Base-by-base conservation (phyloP, 2,329 filamentous ascomycete genomes). In the Pseudopithomyces chartarum region DNA sequence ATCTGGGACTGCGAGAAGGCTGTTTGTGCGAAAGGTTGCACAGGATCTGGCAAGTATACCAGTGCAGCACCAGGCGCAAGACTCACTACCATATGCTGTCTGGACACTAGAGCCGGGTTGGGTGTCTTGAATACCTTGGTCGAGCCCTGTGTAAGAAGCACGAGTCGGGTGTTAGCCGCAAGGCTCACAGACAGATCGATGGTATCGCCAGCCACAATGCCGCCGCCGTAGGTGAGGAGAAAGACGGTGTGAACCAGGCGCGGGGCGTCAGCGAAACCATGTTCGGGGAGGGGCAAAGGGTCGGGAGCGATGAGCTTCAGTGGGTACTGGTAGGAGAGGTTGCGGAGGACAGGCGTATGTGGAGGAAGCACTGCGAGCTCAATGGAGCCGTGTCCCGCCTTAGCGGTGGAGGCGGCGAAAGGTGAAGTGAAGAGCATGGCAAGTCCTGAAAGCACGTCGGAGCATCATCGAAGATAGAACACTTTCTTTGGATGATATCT, bases 41-140 rank as follows among this genome's bases (percentile, higher is more conserved):
- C 90, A 0, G 95, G 95, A 73, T 99, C 95, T 0, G 95, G 95
- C 11, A 98, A 84, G 58, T 87, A 87, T 64, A 83, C 82, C 43
- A 88, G 73, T 22, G 82, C 84, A 19, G 84, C 78, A 56, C 78
- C 76, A 15, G 77, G 66, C 36, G 74, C 77, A 15, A 87, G 70
- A 43, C 73, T 69, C 7, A 85, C 81, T 34, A 78, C 77, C 67
- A 84, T 78, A 10, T 71, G 71, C 67, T 86, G 84, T 33, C 76
- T 69, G 32, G 80, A 83, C 57, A 80, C 55, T 6, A 78, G 54
- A 1, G 69, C 73, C 48, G 78, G 77, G 53, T 80, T 79, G 46
- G 85, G 75, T 0, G 92, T 90, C 73, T 95, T 96, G 84, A 97
- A 98, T 66, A 99, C 87, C 79, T 98, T 99, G 58, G 95, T 98